Evolutionary conservation across 257 asterid genomes (phyloP).

Genomic region (Scutellaria barbata): DNA sequence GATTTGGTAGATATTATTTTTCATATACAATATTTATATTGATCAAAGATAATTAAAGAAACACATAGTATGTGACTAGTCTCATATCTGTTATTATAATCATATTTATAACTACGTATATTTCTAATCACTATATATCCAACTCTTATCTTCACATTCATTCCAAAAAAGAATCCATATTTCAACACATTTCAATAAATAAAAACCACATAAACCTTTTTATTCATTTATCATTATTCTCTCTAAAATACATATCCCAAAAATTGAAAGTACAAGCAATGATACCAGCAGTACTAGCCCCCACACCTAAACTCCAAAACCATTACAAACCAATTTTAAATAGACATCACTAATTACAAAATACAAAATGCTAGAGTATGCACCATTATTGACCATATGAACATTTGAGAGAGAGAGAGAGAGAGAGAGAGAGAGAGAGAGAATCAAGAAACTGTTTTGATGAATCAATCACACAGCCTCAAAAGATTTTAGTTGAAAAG

Average conservation of each 20-base stretch:
- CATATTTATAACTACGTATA: too few relatives aligned
- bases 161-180: neutral
- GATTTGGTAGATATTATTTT: too few relatives aligned
- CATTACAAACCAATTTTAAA: neutral
- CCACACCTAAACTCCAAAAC: conserved; percentile 22
- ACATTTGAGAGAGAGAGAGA: conserved; percentile 8
- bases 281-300: neutral
- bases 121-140: too few relatives aligned
- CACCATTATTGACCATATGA: conserved; percentile 22
- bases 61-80: too few relatives aligned
- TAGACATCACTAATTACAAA: conserved; percentile 1
- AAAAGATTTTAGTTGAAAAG: neutral
- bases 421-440: conserved; percentile 15
- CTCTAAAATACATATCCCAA: neutral
- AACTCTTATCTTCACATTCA: neutral
- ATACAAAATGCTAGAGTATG: conserved; percentile 15
- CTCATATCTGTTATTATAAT: too few relatives aligned
- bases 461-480: neutral
- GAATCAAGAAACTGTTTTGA: conserved; percentile 13
- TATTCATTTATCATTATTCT: neutral
- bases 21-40: too few relatives aligned
- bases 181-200: neutral
- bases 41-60: too few relatives aligned
- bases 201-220: too few relatives aligned
- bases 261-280: conserved; percentile 2